These are phyloP conservation scores for Eimeria praecox DNA, from an alignment of 169 alveolate genomes.

Conservation along the genomic window DNA sequence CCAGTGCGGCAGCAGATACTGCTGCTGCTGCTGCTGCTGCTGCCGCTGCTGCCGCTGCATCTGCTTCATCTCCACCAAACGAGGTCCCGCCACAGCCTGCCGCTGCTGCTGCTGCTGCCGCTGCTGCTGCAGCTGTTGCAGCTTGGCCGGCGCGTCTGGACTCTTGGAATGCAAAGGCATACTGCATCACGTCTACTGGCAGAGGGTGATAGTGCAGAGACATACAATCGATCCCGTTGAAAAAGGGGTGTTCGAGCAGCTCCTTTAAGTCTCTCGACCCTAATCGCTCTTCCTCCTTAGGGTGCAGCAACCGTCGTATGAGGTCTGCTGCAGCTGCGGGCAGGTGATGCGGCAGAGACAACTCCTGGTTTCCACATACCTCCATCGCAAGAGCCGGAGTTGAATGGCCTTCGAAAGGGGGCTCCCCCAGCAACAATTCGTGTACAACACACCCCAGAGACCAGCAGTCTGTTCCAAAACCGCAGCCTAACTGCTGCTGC, in stretches of 20 bases:
- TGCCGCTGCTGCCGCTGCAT: conserved; percentile 5
- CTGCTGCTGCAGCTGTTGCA: conserved; percentile 18
- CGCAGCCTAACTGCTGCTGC: conserved; percentile 20
- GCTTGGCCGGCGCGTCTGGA: neutral
- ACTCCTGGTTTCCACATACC: conserved; percentile 14
- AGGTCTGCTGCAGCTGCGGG: conserved; percentile 68
- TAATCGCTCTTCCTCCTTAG: conserved; percentile 53
- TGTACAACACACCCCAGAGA: conserved; percentile 46
- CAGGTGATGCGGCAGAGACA: conserved; percentile 54
- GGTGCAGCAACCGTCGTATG: conserved; percentile 13
- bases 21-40: conserved; percentile 35
- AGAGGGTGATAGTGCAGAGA: conserved; percentile 1
- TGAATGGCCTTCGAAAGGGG: conserved; percentile 33
- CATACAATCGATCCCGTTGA: conserved; percentile 49
- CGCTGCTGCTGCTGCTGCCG: neutral
- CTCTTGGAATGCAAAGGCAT: conserved; percentile 45
- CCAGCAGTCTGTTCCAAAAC: conserved; percentile 68
- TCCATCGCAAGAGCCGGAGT: conserved; percentile 39
- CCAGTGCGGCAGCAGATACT: conserved; percentile 48
- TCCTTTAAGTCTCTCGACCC: conserved; percentile 24
- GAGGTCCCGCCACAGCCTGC: neutral
- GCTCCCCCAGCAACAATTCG: conserved; percentile 59
- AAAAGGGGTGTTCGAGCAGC: conserved; percentile 50
- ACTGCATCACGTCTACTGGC: conserved; percentile 46
- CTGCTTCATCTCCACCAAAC: neutral